Base-by-base conservation (phyloP, 352 stramenopile species). In the Phytophthora multivora region DNA sequence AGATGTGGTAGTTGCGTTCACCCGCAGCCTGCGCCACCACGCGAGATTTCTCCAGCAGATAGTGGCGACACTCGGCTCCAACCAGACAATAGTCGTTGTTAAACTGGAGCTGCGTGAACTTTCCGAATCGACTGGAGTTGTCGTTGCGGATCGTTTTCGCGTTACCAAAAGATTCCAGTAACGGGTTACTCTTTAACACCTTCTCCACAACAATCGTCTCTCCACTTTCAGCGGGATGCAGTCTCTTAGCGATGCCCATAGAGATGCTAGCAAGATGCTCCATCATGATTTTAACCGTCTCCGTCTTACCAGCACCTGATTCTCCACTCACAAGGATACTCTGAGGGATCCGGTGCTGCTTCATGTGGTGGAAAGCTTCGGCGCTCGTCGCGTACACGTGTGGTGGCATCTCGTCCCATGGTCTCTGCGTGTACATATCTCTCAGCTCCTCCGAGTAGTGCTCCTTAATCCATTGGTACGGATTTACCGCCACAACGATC, bases 1-100 rank as follows among this genome's bases (percentile, higher is more conserved):
- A 99, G 19, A 99, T 97, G 75, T 99, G 97, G 84, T 98, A 99
- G 69, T 99, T 99, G 30, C 97, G 82, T 72, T 99, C 97, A 1
- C 91, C 86, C 0, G 70, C 23, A 2, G 83, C 80, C 60, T 98
- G 96, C 16, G 80, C 73, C 5, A 98, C 80, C 5, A 99, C 87
- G 13, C 97, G 92, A 1, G 96, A 97, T 69, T 99, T 99, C 70
- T 99, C 97, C 2, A 99, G 79, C 43, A 99, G 74, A 73, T 99
- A 99, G 40, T 98, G 83, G 11, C 86, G 82, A 59, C 87, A 96
- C 55, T 90, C 88, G 10, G 91, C 92, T 26, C 91, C 93, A 11
- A 97, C 70, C n/a, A 98, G 76, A 52, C 79, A 88, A 33, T 88
- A 83, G 40, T 96, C 80, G 31, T 53, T 69, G 61, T 97, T 91